Evolutionary conservation across 371 early-diverging fungal species (phyloP).

Genomic region (Apophysomyces elegans): DNA sequence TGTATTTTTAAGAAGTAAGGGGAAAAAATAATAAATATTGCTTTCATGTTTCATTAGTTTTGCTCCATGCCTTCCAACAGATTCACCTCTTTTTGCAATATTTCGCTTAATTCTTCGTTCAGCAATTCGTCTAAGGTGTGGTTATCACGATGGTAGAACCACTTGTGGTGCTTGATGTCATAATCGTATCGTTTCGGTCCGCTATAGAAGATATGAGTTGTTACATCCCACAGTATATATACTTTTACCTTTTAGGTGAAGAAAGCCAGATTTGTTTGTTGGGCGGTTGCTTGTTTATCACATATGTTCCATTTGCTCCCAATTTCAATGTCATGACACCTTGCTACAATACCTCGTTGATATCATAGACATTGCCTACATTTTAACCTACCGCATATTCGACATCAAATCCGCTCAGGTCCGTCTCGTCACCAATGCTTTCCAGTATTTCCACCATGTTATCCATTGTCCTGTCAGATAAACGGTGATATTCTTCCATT

Average conservation of each 20-base stretch:
- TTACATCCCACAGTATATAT: not conserved
- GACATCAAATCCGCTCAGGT: conserved; percentile 79
- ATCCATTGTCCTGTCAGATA: conserved; percentile 75
- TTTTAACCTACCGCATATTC: conserved; percentile 73
- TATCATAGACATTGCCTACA: not conserved
- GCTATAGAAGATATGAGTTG: conserved; percentile 38
- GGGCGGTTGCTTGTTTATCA: conserved; percentile 98
- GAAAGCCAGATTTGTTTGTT: conserved; percentile 99
- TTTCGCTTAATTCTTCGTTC: conserved; percentile 66
- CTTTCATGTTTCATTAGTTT: not conserved
- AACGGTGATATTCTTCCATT: conserved; percentile 68
- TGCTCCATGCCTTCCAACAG: conserved; percentile 28
- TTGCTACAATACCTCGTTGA: conserved; percentile 30
- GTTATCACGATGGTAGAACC: conserved; percentile 79
- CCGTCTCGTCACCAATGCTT: conserved; percentile 74
- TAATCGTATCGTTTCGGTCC: conserved; percentile 95
- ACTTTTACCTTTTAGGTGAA: conserved; percentile 80
- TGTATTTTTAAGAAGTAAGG: conserved; percentile 10
- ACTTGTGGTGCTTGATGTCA: conserved; percentile 54
- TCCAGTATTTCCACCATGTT: conserved; percentile 77
- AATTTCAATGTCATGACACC: conserved; percentile 92
- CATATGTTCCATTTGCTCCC: conserved; percentile 90
- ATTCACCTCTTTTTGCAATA: conserved; percentile 35
- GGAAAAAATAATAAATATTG: not conserved
- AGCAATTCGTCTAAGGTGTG: conserved; percentile 71